Evolutionary conservation across 805 yeast species (phyloP), one percentile per base, ranked within the genome.

Genomic region (Yueomyces sp.): DNA sequence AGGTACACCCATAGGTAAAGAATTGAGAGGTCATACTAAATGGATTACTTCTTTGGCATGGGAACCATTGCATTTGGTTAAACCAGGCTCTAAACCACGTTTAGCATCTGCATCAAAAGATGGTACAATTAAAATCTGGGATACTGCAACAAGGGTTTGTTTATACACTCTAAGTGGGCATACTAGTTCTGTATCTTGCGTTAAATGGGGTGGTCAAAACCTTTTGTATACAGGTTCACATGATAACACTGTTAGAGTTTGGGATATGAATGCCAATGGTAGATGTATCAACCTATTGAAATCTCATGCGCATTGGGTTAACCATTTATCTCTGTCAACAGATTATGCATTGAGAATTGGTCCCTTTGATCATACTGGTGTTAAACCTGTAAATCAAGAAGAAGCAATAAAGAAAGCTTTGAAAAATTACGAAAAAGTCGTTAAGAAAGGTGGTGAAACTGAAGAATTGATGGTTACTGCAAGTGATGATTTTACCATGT

Each of bases 251-350:
- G 81, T 92, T 50, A 82, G 80, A 61, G 85, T 84, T 1, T 92
- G 98, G 98, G 90, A 85, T 55, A 62, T 62, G 62, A 77, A 85
- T 4, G 66, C 71, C 38, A 75, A 74, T 40, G 97, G 96, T 31
- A 76, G 74, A 51, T 76, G 94, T 51, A 69, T 83, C 33, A 85
- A 84, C 58, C 79, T 86, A 3, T 67, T 92, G 50, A 80, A 79
- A 59, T 74, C 92, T 39, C 98, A 92, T 60, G 96, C 94, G 2
- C 98, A 92, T 65, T 92, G 98, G 98, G 92, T 92, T 41, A 92
- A 92, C 60, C 97, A 90, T 64, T 68, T 92, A 46, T 83, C 96
- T 0, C 67, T 92, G 38, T 84, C 95, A 2, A 90, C 97, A 0
- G 98, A 92, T 55, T 81, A 80, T 57, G 94, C 79, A 0, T 66